Evolutionary conservation across 768 basidiomycete genomes (phyloP), one percentile per base, ranked within the genome.

Genomic region (Boletus tylopilopsis): DNA sequence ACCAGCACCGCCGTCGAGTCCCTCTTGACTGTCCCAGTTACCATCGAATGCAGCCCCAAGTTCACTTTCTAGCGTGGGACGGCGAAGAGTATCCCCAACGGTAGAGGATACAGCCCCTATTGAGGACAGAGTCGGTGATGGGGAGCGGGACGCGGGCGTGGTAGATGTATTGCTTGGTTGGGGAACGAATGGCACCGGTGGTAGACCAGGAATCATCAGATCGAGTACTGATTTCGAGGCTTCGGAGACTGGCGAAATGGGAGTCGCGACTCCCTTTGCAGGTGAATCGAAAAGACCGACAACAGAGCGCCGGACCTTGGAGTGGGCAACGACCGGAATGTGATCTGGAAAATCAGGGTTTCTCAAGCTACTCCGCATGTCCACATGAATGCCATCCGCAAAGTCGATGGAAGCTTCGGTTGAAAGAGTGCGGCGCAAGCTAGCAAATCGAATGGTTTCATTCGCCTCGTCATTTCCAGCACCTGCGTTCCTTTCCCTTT

Each of bases 221-320:
- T 50, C 66, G 49, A 55, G 65, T 36, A 61, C 55, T 32, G 55
- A 62, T 39, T 52, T 59, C 23, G 57, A 40, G 12, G 50, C 45
- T 47, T 60, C 57, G 9, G 58, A 49, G 30, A 41, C 37, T 5
- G 61, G 18, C 9, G 53, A 51, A 34, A 30, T 44, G 13, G 58
- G 44, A 19, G 56, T 50, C 24, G 16, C 10, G 4, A 38, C 39
- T 29, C 35, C 51, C 19, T 58, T 50, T 19, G 57, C 53, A 35
- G 66, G 59, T 8, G 60, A 53, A 58, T 82, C 79, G 54, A 87
- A 87, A 7, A 87, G 67, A 12, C 83, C 84, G 29, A 85, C 73
- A 22, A 87, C 78, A 11, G 79, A 80, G 52, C 78, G 83, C 32
- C 76, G 67, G 7, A 70, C 42, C 50, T 67, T 73, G 34, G 68